Evolutionary conservation across 2,329 filamentous ascomycete species (phyloP), one percentile per base, ranked within the genome.

Genomic region (Penicillium sp.): DNA sequence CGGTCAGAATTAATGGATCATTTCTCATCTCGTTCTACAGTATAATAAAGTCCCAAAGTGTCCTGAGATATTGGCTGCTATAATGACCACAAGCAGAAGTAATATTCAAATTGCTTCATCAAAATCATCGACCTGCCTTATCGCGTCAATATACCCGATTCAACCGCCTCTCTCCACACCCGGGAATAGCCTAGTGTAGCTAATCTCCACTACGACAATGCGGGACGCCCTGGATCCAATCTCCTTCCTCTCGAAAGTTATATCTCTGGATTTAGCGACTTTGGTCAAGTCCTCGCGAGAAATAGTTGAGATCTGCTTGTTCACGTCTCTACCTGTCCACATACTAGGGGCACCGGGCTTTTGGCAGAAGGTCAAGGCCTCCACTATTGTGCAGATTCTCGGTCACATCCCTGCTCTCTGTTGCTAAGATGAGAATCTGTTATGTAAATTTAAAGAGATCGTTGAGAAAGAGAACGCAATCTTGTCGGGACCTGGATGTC

Each of bases 161-260:
- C 40, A 45, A 68, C 37, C 28, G 64, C 65, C 62, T 62, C 57
- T 62, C 30, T 59, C 57, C 33, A 65, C 61, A 58, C 65, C 67
- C 16, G 61, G 59, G 28, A 37, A 13, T 37, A 14, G 10, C 7
- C 30, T 2, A 8, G 30, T 33, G 30, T 8, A 68, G 14, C 66
- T 61, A 66, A 25, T 66, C 49, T 3, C 43, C 48, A 48, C 66
- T 66, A 3, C 60, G 60, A 42, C 63, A 67, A 28, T 64, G 61
- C n/a, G 60, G 64, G 48, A 51, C 35, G 30, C 62, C 19, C 19
- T 57, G 59, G 61, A 42, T 66, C 61, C 55, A 59, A 33, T 7
- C 38, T 60, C n/a, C 59, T 61, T 0, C 55, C 57, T 25, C 55
- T 1, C 40, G 63, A 52, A 0, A 10, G 58, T 61, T 42, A 67